Evolutionary conservation across 2,329 filamentous ascomycete species (phyloP).

Genomic region (Colletotrichum somersetense): DNA sequence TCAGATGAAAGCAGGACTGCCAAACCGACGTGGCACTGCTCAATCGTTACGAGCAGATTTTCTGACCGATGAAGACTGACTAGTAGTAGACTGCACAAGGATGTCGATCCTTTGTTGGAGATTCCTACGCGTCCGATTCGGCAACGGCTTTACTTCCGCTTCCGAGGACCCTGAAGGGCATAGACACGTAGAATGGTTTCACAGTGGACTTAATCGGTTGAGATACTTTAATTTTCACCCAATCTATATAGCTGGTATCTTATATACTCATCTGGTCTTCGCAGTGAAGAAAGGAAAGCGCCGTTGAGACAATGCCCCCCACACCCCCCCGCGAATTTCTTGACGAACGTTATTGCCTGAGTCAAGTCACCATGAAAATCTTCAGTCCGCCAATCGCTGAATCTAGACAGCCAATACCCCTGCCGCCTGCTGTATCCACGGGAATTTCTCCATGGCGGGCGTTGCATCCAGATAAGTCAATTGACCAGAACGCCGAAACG

Average conservation of each 20-base stretch:
- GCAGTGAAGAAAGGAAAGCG: background rate
- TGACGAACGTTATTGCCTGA: background rate
- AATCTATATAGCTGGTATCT: background rate
- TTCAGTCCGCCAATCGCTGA: background rate
- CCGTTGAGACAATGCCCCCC: background rate
- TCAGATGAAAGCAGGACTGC: background rate
- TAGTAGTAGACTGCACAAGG: background rate
- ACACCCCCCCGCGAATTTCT: background rate
- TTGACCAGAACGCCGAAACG: background rate
- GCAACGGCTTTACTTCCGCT: background rate
- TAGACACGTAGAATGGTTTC: too few species aligned
- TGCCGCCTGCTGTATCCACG: background rate
- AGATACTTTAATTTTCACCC: too few species aligned
- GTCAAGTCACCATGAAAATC: background rate
- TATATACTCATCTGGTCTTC: background rate
- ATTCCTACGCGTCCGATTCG: background rate
- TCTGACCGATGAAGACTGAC: background rate
- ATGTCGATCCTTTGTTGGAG: background rate
- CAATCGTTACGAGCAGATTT: too few species aligned
- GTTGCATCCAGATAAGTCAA: background rate
- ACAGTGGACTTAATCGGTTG: too few species aligned
- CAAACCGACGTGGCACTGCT: background rate
- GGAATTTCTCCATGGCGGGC: background rate
- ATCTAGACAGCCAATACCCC: background rate
- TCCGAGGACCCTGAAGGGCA: background rate